Conservation (phyloP, 176 grass and related monocot species). For the Avena sativa region DNA sequence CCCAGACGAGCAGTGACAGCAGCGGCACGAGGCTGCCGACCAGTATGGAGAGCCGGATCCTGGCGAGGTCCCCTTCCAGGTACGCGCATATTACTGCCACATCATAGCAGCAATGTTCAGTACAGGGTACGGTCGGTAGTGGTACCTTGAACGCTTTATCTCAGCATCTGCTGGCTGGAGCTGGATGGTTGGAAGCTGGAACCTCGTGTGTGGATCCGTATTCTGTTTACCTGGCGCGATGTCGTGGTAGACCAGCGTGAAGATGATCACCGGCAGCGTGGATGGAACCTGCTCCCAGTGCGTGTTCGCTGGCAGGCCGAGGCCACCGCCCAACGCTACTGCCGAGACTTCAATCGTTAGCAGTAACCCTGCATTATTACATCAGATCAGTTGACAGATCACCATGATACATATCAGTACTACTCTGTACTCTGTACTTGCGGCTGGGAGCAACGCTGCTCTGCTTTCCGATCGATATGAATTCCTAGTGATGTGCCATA, state of each 20-base stretch:
- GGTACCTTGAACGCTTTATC: background rate
- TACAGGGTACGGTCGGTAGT: background rate
- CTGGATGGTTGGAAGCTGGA: background rate
- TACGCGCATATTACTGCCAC: slow-evolving; percentile 81
- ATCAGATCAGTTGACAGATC: background rate
- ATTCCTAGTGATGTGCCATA: background rate
- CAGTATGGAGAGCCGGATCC: slow-evolving; percentile 71
- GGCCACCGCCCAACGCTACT: slow-evolving; percentile 58
- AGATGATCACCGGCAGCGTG: slow-evolving; percentile 76
- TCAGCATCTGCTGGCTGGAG: background rate
- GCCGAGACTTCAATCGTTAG: slow-evolving; percentile 63
- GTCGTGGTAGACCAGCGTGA: slow-evolving; percentile 89
- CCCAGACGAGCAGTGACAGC: slow-evolving; percentile 74
- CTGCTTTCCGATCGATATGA: background rate
- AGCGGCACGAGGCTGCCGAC: slow-evolving; percentile 78
- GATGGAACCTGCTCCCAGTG: slow-evolving; percentile 83
- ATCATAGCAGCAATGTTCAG: slow-evolving; percentile 27
- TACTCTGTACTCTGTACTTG: background rate
- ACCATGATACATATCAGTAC: background rate
- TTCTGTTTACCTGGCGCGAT: slow-evolving; percentile 66
- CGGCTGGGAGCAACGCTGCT: background rate
- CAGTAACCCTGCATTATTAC: slow-evolving; percentile 56
- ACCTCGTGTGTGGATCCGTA: background rate
- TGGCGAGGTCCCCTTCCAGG: slow-evolving; percentile 67
- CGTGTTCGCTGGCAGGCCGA: slow-evolving; percentile 52